Evolutionary conservation across 2,329 filamentous ascomycete species (phyloP).

Genomic region (Hypocrella siamensis): DNA sequence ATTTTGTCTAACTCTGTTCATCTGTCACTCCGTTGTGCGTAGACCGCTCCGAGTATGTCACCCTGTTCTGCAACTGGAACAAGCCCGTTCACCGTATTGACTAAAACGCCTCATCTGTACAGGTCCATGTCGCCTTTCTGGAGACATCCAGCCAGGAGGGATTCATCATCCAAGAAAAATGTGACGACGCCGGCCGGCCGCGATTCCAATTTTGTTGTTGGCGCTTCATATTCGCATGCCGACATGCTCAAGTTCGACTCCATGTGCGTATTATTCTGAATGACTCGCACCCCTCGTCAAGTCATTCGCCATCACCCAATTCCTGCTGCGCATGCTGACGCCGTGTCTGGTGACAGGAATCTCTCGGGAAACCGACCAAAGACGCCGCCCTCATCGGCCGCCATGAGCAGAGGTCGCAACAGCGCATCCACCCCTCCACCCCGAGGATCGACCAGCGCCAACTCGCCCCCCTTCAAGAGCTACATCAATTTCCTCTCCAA

Average conservation of each 20-base stretch:
- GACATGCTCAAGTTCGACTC: slow-evolving; percentile 82
- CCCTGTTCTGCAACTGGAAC: background rate
- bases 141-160: slow-evolving; percentile 43
- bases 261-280: slow-evolving; percentile 37
- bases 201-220: slow-evolving; percentile 64
- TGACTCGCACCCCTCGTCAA: background rate
- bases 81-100: slow-evolving; percentile 13
- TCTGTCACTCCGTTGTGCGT: slow-evolving; percentile 1
- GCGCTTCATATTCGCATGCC: slow-evolving; percentile 90
- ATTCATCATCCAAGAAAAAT: slow-evolving; percentile 34
- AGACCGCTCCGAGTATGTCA: slow-evolving; percentile 50
- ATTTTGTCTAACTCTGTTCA: too few species aligned
- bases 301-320: background rate
- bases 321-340: background rate
- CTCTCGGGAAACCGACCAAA: slow-evolving; percentile 49
- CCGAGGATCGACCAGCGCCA: slow-evolving; percentile 32
- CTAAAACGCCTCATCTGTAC: slow-evolving; percentile 10
- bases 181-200: slow-evolving; percentile 23
- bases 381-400: slow-evolving; percentile 54
- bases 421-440: slow-evolving; percentile 41
- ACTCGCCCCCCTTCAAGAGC: slow-evolving; percentile 52
- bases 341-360: slow-evolving; percentile 30
- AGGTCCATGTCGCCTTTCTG: slow-evolving; percentile 86
- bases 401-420: slow-evolving; percentile 28
- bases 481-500: slow-evolving; percentile 73